phyloP scores from a whole-genome alignment of 768 basidiomycete genomes.

The Boletellus sp. region DNA sequence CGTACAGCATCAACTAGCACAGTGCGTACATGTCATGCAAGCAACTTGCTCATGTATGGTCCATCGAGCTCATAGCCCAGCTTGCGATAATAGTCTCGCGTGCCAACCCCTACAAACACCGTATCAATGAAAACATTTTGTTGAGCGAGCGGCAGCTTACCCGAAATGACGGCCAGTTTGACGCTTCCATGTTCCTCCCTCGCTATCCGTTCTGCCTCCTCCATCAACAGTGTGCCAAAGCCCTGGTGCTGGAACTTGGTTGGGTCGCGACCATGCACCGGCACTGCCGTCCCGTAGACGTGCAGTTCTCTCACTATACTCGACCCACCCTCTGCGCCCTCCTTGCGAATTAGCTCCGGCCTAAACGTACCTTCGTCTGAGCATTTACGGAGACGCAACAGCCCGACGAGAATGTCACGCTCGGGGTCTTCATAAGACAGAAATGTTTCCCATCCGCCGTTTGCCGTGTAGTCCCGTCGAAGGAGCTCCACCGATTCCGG shows the following conservation, averaged over 20 bases:
- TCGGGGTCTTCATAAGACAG: constrained; percentile 98
- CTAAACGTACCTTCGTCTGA: constrained; percentile 97
- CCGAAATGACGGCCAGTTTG: constrained; percentile 96
- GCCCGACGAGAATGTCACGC: constrained; percentile 90
- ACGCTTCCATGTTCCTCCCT: constrained; percentile 94
- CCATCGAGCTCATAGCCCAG: constrained; percentile 94
- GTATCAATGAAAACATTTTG: not conserved
- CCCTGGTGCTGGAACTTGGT: constrained; percentile 98
- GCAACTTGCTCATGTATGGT: constrained; percentile 93
- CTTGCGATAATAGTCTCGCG: constrained; percentile 93
- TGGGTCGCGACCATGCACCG: constrained; percentile 94
- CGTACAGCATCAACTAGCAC: constrained; percentile 4
- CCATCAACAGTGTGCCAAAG: constrained; percentile 96
- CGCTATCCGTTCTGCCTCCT: constrained; percentile 98
- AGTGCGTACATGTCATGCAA: constrained; percentile 37
- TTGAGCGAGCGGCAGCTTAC: constrained; percentile 38
- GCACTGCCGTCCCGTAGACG: constrained; percentile 97
- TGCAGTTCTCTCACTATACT: constrained; percentile 95
- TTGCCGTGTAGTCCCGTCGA: constrained; percentile 92
- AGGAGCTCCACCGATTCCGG: constrained; percentile 95
- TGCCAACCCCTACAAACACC: constrained; percentile 74
- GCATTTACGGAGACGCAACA: constrained; percentile 89
- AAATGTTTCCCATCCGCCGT: constrained; percentile 99
- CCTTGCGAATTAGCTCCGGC: constrained; percentile 76
- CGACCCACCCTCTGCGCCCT: constrained; percentile 71